A percentile compares a stretch with the other conserved stretches of the same genome.
Conservation (phyloP, 1,284 basidiomycete species). For the Golubevia pallescens region DNA sequence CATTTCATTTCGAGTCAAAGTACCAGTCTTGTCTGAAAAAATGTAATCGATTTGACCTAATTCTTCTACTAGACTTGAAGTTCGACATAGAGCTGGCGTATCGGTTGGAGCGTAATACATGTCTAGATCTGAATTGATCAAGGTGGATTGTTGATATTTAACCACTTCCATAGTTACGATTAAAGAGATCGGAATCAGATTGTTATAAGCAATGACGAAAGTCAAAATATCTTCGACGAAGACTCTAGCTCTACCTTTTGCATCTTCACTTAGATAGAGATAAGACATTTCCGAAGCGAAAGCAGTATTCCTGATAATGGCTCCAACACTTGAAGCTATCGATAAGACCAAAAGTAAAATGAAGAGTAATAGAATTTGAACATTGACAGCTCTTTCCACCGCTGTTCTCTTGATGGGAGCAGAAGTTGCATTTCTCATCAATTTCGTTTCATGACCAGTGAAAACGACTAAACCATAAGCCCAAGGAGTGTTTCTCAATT, state of each 20-base stretch:
- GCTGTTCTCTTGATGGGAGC: constrained; percentile 96
- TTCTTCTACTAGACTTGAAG: constrained; percentile 95
- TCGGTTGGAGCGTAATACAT: constrained; percentile 89
- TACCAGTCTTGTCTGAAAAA: constrained; percentile 98
- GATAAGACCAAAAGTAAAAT: constrained; percentile 84
- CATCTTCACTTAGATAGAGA: constrained; percentile 36
- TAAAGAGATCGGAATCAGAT: constrained; percentile 97
- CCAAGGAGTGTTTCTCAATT: constrained; percentile 96
- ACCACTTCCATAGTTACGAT: constrained; percentile 99
- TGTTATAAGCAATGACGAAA: constrained; percentile 98
- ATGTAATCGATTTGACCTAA: constrained; percentile 98
- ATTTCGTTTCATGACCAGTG: constrained; percentile 96
- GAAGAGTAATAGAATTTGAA: constrained; percentile 96
- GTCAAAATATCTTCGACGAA: constrained; percentile 83
- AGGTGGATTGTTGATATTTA: constrained; percentile 94
- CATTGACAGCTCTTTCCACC: constrained; percentile 94
- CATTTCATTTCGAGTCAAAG: constrained; percentile 95
- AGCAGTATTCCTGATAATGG: constrained; percentile 71
- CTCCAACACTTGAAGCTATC: constrained; percentile 88
- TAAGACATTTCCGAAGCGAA: constrained; percentile 47
- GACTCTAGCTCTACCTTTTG: constrained; percentile 69
- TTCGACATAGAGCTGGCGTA: constrained; percentile 93
- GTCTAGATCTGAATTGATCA: constrained; percentile 87
- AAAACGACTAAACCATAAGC: constrained; percentile 91
- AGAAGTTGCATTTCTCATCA: constrained; percentile 88